Percentiles rank a stretch among this genome's conserved stretches.
Evolutionary conservation across 257 asterid genomes (phyloP).

Genomic region (Ilex aquifolium): DNA sequence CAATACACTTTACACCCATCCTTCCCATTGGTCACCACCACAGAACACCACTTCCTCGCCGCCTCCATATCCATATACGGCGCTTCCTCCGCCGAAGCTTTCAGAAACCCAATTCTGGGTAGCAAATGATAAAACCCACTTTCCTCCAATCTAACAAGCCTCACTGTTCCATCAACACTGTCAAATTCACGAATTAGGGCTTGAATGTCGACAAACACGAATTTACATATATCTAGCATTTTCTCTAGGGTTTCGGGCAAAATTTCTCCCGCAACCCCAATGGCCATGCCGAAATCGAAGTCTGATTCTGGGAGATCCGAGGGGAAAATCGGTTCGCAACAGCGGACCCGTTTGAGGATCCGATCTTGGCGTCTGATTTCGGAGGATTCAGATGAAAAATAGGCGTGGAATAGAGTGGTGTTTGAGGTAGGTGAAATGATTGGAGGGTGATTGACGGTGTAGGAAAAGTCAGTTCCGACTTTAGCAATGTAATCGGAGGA

Average conservation of each 20-base stretch:
- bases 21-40: slow-evolving; percentile 84
- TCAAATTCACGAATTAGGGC: slow-evolving; percentile 74
- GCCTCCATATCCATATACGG: slow-evolving; percentile 61
- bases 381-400: slow-evolving; percentile 44
- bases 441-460: slow-evolving; percentile 49
- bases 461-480: slow-evolving; percentile 75
- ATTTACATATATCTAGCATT: slow-evolving; percentile 64
- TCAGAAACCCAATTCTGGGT: slow-evolving; percentile 59
- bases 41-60: slow-evolving; percentile 63
- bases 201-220: slow-evolving; percentile 85
- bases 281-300: slow-evolving; percentile 77
- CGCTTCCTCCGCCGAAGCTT: slow-evolving; percentile 87
- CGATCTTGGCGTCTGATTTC: slow-evolving; percentile 61
- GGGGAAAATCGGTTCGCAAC: slow-evolving; percentile 59
- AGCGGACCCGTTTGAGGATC: slow-evolving; percentile 52
- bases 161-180: slow-evolving; percentile 57
- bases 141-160: slow-evolving; percentile 47
- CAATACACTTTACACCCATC: slow-evolving; percentile 72
- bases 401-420: slow-evolving; percentile 79
- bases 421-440: slow-evolving; percentile 26
- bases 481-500: slow-evolving; percentile 54
- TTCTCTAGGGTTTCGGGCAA: slow-evolving; percentile 64
- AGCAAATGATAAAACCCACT: slow-evolving; percentile 55
- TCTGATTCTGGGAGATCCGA: slow-evolving; percentile 54
- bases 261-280: slow-evolving; percentile 91